Evolutionary conservation across 495 filamentous ascomycete species (phyloP), one percentile per base, ranked within the genome.

Genomic region (Aspergillus cristatus): DNA sequence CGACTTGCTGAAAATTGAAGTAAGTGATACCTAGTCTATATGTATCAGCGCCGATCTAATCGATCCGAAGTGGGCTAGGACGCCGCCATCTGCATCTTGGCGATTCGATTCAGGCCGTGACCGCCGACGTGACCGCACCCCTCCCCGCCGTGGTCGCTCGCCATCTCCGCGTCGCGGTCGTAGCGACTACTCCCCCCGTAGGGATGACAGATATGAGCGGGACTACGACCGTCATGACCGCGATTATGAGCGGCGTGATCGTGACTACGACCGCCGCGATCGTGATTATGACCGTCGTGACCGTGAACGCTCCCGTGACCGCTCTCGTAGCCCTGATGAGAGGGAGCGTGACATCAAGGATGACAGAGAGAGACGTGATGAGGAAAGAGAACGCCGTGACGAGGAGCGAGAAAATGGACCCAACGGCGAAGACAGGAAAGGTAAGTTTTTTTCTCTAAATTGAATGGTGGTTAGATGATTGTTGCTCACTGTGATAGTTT

Each of bases 11-110:
- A 99, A 99, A 67, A 97, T 99, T 48, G 91, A 99, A 75, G 91
- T 94, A 68, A 51, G 74, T 32, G 25, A 35, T 5, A 29, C 16
- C 10, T 15, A n/a, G 15, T 24, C 8, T 14, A 32, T 8, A 14
- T n/a, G 5, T 18, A 20, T 28, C 25, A 39, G 40, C 30, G 33
- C n/a, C 7, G 28, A 18, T 39, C 33, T 51, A 36, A 54, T 25
- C 31, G 10, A 20, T 37, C 11, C 12, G 6, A 40, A 99, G 91
- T 99, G 91, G 91, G 91, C 91, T 51, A 85, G 91, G 46, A 99
- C 91, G 53, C 91, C 91, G 33, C 91, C 93, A 13, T 99, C 91
- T 32, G 93, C 93, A 32, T 96, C 90, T 38, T 99, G 91, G 91
- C 82, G 91, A 31, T 99, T 97, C 52, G 91, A 99, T 56, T 86